These are phyloP conservation scores for Botrytis aclada DNA, from an alignment of 2,329 filamentous ascomycete species.

Conservation along the genomic window DNA sequence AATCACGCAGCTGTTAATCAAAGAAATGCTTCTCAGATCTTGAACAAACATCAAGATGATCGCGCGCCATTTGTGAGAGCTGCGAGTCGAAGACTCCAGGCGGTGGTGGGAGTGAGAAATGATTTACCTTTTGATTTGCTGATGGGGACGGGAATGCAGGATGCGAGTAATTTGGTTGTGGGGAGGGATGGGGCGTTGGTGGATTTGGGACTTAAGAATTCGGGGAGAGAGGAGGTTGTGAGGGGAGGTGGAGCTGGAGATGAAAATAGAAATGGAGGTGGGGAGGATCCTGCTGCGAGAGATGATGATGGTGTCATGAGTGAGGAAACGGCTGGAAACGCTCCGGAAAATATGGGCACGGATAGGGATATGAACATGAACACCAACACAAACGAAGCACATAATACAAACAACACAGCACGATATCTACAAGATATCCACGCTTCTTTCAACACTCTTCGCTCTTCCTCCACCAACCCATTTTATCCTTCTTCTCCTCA, in stretches of 20 bases:
- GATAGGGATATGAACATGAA: not conserved
- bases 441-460: not conserved
- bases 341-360: not conserved
- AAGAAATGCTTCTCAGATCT: conserved; percentile 6
- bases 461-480: not conserved
- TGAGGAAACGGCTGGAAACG: not conserved
- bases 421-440: not conserved
- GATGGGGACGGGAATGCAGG: not conserved
- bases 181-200: not conserved
- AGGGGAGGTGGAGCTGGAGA: not conserved
- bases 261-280: not conserved
- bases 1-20: not conserved
- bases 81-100: conserved; percentile 28
- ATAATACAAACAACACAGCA: not conserved
- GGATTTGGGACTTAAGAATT: not conserved
- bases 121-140: conserved; percentile 25
- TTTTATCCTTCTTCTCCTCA: not conserved
- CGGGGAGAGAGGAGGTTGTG: too few relatives aligned
- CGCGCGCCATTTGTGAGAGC: conserved; percentile 24
- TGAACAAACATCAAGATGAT: conserved; percentile 21
- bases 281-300: not conserved
- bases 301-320: not conserved
- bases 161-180: conserved; percentile 9
- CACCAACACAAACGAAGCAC: not conserved
- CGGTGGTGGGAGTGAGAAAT: conserved; percentile 28